Conservation (phyloP, 1,284 basidiomycete genomes). For the Phylloboletellus chloephorus region DNA sequence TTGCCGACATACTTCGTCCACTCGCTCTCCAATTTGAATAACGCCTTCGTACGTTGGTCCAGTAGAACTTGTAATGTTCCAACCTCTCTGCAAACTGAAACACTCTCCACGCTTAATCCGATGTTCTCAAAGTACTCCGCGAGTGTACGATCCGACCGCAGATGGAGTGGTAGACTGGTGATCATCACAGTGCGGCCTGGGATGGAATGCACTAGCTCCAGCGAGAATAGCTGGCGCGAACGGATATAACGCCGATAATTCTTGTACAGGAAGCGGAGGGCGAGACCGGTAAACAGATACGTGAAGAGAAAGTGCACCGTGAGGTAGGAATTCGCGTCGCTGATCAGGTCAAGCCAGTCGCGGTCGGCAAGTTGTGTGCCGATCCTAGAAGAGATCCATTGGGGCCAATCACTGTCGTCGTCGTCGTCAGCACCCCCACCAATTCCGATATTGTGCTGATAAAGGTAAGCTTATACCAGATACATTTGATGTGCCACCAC, state of each 20-base stretch:
- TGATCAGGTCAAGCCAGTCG: slow-evolving; percentile 81
- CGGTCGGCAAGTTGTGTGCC: slow-evolving; percentile 34
- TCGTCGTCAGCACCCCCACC: slow-evolving; percentile 56
- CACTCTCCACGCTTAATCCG: slow-evolving; percentile 78
- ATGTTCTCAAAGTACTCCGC: slow-evolving; percentile 93
- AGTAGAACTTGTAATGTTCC: slow-evolving; percentile 68
- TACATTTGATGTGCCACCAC: slow-evolving; percentile 17
- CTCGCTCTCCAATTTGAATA: slow-evolving; percentile 73
- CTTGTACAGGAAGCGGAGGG: slow-evolving; percentile 80
- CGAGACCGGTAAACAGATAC: slow-evolving; percentile 85
- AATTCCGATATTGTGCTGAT: slow-evolving; percentile 67
- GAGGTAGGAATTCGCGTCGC: slow-evolving; percentile 81
- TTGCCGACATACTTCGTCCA: slow-evolving; percentile 94
- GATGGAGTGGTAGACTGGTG: slow-evolving; percentile 74
- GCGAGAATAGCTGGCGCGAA: slow-evolving; percentile 88
- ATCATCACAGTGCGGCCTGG: slow-evolving; percentile 91
- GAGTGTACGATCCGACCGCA: slow-evolving; percentile 79
- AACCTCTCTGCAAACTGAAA: slow-evolving; percentile 85
- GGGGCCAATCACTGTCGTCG: slow-evolving; percentile 47
- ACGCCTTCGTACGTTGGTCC: slow-evolving; percentile 70
- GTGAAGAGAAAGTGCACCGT: slow-evolving; percentile 89
- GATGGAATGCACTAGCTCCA: slow-evolving; percentile 92
- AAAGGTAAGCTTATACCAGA: slow-evolving; percentile 22
- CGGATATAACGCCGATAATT: slow-evolving; percentile 89
- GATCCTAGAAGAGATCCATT: slow-evolving; percentile 24